phyloP scores from a whole-genome alignment of 345 rosid genomes.

The Angophora floribunda region DNA sequence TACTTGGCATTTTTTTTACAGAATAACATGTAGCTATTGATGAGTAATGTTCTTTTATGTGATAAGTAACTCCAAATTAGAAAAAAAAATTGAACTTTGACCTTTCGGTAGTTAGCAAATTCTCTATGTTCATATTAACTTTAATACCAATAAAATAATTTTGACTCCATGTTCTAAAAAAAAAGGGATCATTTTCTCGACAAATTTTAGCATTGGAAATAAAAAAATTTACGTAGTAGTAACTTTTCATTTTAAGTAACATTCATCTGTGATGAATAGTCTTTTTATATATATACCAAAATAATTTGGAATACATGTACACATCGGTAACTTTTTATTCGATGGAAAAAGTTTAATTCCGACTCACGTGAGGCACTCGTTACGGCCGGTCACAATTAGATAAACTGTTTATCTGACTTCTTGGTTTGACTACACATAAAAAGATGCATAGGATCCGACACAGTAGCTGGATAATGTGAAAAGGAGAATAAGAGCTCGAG shows the following conservation, averaged over 20 bases:
- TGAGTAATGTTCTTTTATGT: background rate
- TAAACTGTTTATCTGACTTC: too few species aligned
- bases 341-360: too few species aligned
- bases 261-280: too few species aligned
- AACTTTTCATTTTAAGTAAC: background rate
- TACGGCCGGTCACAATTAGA: background rate
- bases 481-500: background rate
- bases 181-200: background rate
- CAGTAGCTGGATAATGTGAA: background rate
- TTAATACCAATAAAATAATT: too few species aligned
- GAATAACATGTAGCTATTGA: background rate
- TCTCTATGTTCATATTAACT: background rate
- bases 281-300: too few species aligned
- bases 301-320: too few species aligned
- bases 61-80: background rate
- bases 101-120: background rate
- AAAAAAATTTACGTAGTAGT: too few species aligned
- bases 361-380: background rate
- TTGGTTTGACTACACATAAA: background rate
- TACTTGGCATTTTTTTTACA: too few species aligned
- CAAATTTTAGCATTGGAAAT: too few species aligned
- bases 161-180: too few species aligned
- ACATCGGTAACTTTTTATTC: too few species aligned
- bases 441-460: background rate
- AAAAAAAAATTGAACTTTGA: background rate